Conservation (phyloP, 1,139 yeast genomes). For the Saccharomyces hybrid region DNA sequence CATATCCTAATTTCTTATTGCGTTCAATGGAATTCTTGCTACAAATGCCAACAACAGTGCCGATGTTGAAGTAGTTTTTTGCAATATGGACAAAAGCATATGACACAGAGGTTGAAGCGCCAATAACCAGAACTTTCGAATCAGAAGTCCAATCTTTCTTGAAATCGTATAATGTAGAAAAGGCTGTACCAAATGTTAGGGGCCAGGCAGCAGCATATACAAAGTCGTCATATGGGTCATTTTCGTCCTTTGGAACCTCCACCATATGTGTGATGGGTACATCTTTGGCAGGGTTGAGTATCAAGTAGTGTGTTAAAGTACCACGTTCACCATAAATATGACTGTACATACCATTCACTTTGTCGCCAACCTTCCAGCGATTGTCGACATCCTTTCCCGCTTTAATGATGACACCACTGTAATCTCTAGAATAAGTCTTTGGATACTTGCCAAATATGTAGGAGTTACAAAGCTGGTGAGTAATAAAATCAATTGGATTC, state of each 20-base stretch:
- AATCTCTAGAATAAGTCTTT: slow-evolving; percentile 26
- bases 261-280: slow-evolving; percentile 13
- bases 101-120: slow-evolving; percentile 30
- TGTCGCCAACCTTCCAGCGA: slow-evolving; percentile 22
- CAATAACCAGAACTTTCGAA: slow-evolving; percentile 25
- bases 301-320: slow-evolving; percentile 21
- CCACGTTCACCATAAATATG: slow-evolving; percentile 21
- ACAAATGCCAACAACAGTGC: slow-evolving; percentile 38
- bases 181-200: slow-evolving; percentile 28
- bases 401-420: slow-evolving; percentile 24
- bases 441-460: slow-evolving; percentile 9
- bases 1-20: slow-evolving; percentile 46
- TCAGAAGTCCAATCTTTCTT: slow-evolving; percentile 17
- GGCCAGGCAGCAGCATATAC: slow-evolving; percentile 25
- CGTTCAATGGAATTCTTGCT: slow-evolving; percentile 36
- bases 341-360: slow-evolving; percentile 19
- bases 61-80: slow-evolving; percentile 22
- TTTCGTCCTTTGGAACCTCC: slow-evolving; percentile 4
- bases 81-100: slow-evolving; percentile 26
- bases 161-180: slow-evolving; percentile 12
- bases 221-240: slow-evolving; percentile 13
- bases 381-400: slow-evolving; percentile 19
- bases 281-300: slow-evolving; percentile 21
- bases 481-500: slow-evolving; percentile 25
- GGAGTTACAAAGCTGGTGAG: slow-evolving; percentile 10